Conservation (phyloP, 257 asterid species). For the Nicotiana otophora region DNA sequence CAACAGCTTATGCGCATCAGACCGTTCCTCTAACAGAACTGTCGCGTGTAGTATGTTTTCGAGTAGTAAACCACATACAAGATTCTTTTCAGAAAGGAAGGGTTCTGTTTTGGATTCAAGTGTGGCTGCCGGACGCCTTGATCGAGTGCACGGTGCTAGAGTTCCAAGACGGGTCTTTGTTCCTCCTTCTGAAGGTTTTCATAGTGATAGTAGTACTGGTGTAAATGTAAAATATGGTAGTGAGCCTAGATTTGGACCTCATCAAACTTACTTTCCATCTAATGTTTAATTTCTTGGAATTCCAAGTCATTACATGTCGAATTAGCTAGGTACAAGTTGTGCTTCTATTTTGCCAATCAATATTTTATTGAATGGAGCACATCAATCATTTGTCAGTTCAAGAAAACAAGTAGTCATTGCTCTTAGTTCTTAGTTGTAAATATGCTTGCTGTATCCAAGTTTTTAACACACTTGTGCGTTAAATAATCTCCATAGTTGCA, state of each 20-base stretch:
- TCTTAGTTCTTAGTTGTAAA: background rate
- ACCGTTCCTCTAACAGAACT: constrained; percentile 32
- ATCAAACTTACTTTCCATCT: constrained; percentile 23
- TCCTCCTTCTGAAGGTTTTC: constrained; percentile 13
- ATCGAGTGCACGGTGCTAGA: constrained; percentile 2
- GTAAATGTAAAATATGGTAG: constrained; percentile 34
- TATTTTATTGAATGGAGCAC: constrained; percentile 31
- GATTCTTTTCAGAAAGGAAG: constrained; percentile 40
- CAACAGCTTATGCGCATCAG: constrained; percentile 35
- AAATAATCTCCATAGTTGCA: background rate
- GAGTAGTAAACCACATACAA: constrained; percentile 33
- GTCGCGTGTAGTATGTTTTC: constrained; percentile 45
- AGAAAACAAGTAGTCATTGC: background rate
- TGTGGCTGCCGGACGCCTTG: background rate
- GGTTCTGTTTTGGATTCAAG: constrained; percentile 31
- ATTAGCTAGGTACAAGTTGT: constrained; percentile 26
- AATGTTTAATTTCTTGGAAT: constrained; percentile 23
- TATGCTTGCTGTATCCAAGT: background rate
- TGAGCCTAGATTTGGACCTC: constrained; percentile 18
- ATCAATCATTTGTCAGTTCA: constrained; percentile 12
- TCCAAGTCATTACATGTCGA: constrained; percentile 14
- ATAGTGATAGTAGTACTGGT: constrained; percentile 7
- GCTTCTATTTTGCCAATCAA: constrained; percentile 35
- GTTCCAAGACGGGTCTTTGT: background rate
- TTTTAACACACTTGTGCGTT: background rate